Evolutionary conservation across 176 grass and related monocot genomes (phyloP), one percentile per base, ranked within the genome.

Genomic region (Eragrostis curvula): DNA sequence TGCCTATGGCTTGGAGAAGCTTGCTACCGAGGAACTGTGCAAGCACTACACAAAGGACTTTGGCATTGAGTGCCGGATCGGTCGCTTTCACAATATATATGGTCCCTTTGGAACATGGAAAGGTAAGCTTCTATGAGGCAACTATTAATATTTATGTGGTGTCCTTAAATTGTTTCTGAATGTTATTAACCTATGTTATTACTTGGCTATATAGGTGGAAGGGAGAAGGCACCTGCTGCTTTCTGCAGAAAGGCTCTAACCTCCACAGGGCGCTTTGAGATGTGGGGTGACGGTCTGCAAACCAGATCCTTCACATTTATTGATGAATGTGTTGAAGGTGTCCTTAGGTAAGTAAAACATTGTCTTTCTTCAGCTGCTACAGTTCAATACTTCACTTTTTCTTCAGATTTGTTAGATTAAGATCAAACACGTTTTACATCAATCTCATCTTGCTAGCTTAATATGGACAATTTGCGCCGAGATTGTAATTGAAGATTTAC

Each of bases 41-140:
- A 97, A 97, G 84, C 95, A 97, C 78, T 97, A 97, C 90, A 97
- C 90, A 44, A 97, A 97, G 84, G 95, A 94, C 78, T 98, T 98
- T 70, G 86, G 73, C 74, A 98, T 98, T 60, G 95, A 94, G 66
- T 98, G 95, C 49, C 84, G 95, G 0, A 18, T 98, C 49, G 95
- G 95, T 6, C 90, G 92, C 53, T 98, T 98, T 83, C 95, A 98
- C 55, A 98, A 98, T 55, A 98, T 98, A 58, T 98, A 98, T 82
- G 95, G 95, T 32, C 95, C 95, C 46, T 98, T 94, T 23, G 95
- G 92, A 66, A 98, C 92, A 86, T 98, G 95, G 95, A 98, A 98
- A 89, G 92, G 95, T 95, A 82, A 78, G 20, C 30, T 71, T 71
- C 12, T 46, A 25, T 15, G 5, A 44, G 48, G n/a, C 20, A 77